These are phyloP conservation scores for Penicillium lividum DNA, from an alignment of 495 filamentous ascomycete species.

Conservation along the genomic window DNA sequence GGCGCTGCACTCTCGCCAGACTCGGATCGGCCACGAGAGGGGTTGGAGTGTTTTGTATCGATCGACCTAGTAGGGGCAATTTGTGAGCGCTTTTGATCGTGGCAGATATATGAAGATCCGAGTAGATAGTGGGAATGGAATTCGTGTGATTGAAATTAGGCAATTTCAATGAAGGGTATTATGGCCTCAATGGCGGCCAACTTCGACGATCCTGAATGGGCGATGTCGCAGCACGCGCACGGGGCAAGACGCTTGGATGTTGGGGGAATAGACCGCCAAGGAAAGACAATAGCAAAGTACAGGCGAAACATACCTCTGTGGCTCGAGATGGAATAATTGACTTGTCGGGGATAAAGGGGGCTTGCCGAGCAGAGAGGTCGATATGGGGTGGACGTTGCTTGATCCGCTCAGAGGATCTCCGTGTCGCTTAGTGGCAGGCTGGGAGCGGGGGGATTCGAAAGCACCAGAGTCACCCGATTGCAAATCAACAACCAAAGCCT, in stretches of 20 bases:
- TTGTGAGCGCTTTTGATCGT: slow-evolving; percentile 28
- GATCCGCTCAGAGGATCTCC: slow-evolving; percentile 41
- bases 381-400: slow-evolving; percentile 36
- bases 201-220: slow-evolving; percentile 13
- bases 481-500: slow-evolving; percentile 16
- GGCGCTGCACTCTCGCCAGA: slow-evolving; percentile 44
- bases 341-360: slow-evolving; percentile 6
- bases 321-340: slow-evolving; percentile 25
- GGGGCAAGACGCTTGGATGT: slow-evolving; percentile 23
- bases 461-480: slow-evolving; percentile 26
- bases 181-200: slow-evolving; percentile 20
- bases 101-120: neutral
- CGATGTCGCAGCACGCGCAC: slow-evolving; percentile 31
- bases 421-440: slow-evolving; percentile 50
- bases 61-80: slow-evolving; percentile 34
- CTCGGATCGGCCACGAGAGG: slow-evolving; percentile 27
- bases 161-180: neutral
- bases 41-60: slow-evolving; percentile 30
- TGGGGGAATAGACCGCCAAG: slow-evolving; percentile 9
- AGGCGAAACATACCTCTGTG: slow-evolving; percentile 24
- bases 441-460: slow-evolving; percentile 37
- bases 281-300: slow-evolving; percentile 6
- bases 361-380: slow-evolving; percentile 22
- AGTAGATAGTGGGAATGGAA: neutral
- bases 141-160: neutral